Conservation (phyloP, 306 rosid genomes). For the Casuarina glauca region DNA sequence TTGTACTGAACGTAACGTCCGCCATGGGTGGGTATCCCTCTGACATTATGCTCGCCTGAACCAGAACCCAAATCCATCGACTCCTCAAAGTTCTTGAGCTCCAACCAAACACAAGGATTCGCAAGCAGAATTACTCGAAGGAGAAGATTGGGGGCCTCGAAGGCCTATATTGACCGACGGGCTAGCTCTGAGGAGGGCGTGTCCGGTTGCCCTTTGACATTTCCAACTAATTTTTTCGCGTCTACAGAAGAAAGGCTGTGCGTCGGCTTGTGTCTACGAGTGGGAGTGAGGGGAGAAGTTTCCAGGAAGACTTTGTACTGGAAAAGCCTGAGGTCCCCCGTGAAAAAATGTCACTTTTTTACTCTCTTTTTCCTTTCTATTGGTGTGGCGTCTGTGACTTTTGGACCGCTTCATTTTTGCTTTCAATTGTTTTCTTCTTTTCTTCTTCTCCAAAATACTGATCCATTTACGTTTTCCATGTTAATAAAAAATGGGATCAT, state of each 20-base stretch:
- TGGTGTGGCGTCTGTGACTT: constrained; percentile 35
- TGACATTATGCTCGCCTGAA: constrained; percentile 54
- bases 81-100: constrained; percentile 18
- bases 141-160: background rate
- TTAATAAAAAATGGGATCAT: too few species aligned
- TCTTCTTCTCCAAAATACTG: too few species aligned
- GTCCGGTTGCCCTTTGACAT: constrained; percentile 33
- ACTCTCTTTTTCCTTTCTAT: constrained; percentile 27
- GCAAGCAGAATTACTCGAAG: constrained; percentile 25
- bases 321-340: constrained; percentile 50
- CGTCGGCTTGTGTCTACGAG: background rate
- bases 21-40: constrained; percentile 67
- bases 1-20: constrained; percentile 83
- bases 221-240: constrained; percentile 7
- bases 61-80: constrained; percentile 47
- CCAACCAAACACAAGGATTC: constrained; percentile 26
- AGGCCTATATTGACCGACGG: constrained; percentile 24
- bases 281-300: background rate
- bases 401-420: background rate
- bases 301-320: constrained; percentile 24
- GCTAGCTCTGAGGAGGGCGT: constrained; percentile 25
- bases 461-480: too few species aligned
- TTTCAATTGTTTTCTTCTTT: too few species aligned
- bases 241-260: background rate
- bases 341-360: constrained; percentile 31